Evolutionary conservation across 1,284 basidiomycete genomes (phyloP), one percentile per base, ranked within the genome.

Genomic region (Boletus smithii): DNA sequence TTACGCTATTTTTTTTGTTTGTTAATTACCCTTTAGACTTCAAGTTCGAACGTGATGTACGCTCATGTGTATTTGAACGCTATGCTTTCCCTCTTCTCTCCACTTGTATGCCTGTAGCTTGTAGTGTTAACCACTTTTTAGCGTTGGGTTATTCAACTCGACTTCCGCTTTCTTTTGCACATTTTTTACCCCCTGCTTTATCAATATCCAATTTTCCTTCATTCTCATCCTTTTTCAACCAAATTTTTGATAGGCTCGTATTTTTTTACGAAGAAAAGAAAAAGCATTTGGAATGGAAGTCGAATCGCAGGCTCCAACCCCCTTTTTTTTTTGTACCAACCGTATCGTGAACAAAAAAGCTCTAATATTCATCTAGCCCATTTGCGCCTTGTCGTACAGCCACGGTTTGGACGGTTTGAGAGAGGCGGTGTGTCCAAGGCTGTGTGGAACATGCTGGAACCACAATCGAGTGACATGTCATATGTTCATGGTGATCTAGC

Each of bases 91-190:
- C 18, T 35, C 41, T 17, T 26, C 8, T 17, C 46, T 46, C 34
- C 48, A 37, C 31, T 52, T 61, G 56, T 66, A 63, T 65, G 56
- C 60, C 42, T 61, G 49, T 62, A 63, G 56, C 53, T 54, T 55
- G 51, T 61, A 56, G 45, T 62, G 46, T 43, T 48, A 39, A 46
- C 23, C 39, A 37, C 41, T 43, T 38, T 43, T 20, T 26, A 20
- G 38, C 35, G 37, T 49, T 46, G 40, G 46, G 38, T 40, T 36
- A 14, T 39, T 29, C 23, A 24, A 32, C 33, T 49, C 31, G 34
- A 16, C 30, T 32, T 48, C 31, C 23, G 32, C n/a, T 34, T 42
- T 46, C 26, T 42, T 31, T 48, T 55, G 41, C 54, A 46, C 33
- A 16, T 44, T n/a, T 40, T 39, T 37, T 23, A 18, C 6, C 44